Conservation (phyloP, 345 rosid genomes). For the Acer negundo region DNA sequence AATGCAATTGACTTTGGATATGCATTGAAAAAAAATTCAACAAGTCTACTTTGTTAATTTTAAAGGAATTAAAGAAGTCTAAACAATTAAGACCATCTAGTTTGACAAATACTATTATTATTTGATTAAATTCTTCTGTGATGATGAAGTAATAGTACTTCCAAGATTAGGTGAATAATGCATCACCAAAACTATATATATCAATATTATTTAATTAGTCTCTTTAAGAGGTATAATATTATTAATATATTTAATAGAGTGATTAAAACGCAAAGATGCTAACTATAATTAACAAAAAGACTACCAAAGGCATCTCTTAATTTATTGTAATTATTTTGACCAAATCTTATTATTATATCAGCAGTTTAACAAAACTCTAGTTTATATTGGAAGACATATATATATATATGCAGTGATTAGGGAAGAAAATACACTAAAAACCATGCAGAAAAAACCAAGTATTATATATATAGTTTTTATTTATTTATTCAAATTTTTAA, state of each 20-base stretch:
- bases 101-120: constrained; percentile 14
- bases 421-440: constrained; percentile 19
- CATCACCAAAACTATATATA: constrained; percentile 25
- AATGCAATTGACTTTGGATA: constrained; percentile 11
- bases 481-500: neutral
- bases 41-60: neutral
- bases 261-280: constrained; percentile 3
- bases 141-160: constrained; percentile 6
- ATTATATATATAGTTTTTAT: no score
- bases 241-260: neutral
- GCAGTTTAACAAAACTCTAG: constrained; percentile 35
- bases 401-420: neutral
- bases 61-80: neutral
- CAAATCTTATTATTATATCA: constrained; percentile 28
- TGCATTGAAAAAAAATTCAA: constrained; percentile 3
- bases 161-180: constrained; percentile 44
- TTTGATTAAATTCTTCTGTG: neutral
- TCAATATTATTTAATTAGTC: constrained; percentile 1
- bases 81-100: neutral
- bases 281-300: neutral
- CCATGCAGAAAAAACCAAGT: constrained; percentile 25
- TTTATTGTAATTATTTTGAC: constrained; percentile 35
- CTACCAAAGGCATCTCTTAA: neutral
- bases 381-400: constrained; percentile 13
- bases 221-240: neutral